A percentile compares a stretch with the other conserved stretches of the same genome.
These are phyloP conservation scores for Penicillium cataractarum DNA, from an alignment of 495 filamentous ascomycete genomes.

Conservation along the genomic window DNA sequence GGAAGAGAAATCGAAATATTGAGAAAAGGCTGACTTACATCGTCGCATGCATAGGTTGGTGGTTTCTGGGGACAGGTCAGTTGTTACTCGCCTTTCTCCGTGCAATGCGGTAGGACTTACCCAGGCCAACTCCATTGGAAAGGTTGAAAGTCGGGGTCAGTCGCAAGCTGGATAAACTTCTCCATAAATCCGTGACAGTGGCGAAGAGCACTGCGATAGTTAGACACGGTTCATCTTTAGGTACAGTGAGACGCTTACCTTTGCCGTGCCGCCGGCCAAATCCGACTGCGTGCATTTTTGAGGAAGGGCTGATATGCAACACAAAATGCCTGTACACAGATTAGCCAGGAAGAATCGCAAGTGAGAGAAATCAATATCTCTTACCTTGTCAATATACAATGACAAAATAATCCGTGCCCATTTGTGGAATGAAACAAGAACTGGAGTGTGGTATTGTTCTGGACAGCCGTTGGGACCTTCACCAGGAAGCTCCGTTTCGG, in stretches of 20 bases:
- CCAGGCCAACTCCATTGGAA: slow-evolving; percentile 64
- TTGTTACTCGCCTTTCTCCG: background rate
- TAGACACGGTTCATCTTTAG: slow-evolving; percentile 3
- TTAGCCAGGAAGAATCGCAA: background rate
- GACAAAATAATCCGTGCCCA: slow-evolving; percentile 51
- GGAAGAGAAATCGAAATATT: background rate
- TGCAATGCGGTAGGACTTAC: slow-evolving; percentile 15
- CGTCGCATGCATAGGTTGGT: slow-evolving; percentile 60
- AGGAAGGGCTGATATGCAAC: slow-evolving; percentile 60
- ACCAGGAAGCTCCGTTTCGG: slow-evolving; percentile 40
- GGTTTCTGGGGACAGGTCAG: slow-evolving; percentile 39
- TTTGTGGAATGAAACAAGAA: slow-evolving; percentile 51
- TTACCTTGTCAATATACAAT: slow-evolving; percentile 50
- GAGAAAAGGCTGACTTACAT: slow-evolving; percentile 33
- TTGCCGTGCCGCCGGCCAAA: slow-evolving; percentile 57
- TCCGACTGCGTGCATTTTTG: slow-evolving; percentile 57
- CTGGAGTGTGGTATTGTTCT: slow-evolving; percentile 50
- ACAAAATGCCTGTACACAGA: slow-evolving; percentile 46
- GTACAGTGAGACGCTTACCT: slow-evolving; percentile 35
- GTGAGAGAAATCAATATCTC: background rate
- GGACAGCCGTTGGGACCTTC: slow-evolving; percentile 42
- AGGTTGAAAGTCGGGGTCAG: slow-evolving; percentile 56
- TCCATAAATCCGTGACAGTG: slow-evolving; percentile 60
- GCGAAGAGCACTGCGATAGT: slow-evolving; percentile 50
- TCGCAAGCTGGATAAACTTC: slow-evolving; percentile 56